Conservation (phyloP, 2,329 filamentous ascomycete species). For the Neophaeococcomyces aloes region DNA sequence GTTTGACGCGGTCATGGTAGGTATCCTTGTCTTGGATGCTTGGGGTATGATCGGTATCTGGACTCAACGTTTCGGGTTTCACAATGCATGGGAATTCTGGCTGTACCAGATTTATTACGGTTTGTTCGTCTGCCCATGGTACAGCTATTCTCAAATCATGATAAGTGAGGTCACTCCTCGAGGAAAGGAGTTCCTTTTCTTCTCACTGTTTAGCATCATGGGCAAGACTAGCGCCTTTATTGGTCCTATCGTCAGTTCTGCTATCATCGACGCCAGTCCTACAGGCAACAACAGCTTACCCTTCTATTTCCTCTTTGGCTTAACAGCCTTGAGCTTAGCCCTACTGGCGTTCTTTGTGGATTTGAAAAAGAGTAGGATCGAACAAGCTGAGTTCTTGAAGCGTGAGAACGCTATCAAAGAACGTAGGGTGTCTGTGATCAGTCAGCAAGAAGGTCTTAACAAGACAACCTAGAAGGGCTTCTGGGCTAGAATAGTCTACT, state of each 20-base stretch:
- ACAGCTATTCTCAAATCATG: slow-evolving; percentile 60
- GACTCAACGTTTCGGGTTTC: slow-evolving; percentile 44
- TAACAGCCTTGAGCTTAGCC: slow-evolving; percentile 46
- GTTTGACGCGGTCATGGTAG: slow-evolving; percentile 55
- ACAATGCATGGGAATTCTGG: slow-evolving; percentile 46
- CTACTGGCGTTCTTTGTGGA: slow-evolving; percentile 48
- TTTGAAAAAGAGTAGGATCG: slow-evolving; percentile 48
- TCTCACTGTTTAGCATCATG: slow-evolving; percentile 54
- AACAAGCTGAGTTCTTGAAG: slow-evolving; percentile 48
- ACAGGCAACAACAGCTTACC: slow-evolving; percentile 48
- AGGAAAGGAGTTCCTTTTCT: slow-evolving; percentile 61
- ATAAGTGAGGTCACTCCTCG: slow-evolving; percentile 59
- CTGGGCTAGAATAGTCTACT: no score
- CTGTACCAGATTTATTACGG: slow-evolving; percentile 49
- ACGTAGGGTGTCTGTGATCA: slow-evolving; percentile 17
- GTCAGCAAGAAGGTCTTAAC: not conserved
- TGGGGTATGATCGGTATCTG: slow-evolving; percentile 53
- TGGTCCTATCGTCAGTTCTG: slow-evolving; percentile 56
- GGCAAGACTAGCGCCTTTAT: slow-evolving; percentile 60
- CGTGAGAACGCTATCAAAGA: slow-evolving; percentile 24
- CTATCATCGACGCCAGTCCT: slow-evolving; percentile 54
- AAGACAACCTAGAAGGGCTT: no score
- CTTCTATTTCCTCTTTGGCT: slow-evolving; percentile 55
- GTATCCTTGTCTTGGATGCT: slow-evolving; percentile 48
- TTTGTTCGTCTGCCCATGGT: slow-evolving; percentile 52